Evolutionary conservation across 2,329 filamentous ascomycete species (phyloP), one percentile per base, ranked within the genome.

Genomic region (Nakataea oryzae): DNA sequence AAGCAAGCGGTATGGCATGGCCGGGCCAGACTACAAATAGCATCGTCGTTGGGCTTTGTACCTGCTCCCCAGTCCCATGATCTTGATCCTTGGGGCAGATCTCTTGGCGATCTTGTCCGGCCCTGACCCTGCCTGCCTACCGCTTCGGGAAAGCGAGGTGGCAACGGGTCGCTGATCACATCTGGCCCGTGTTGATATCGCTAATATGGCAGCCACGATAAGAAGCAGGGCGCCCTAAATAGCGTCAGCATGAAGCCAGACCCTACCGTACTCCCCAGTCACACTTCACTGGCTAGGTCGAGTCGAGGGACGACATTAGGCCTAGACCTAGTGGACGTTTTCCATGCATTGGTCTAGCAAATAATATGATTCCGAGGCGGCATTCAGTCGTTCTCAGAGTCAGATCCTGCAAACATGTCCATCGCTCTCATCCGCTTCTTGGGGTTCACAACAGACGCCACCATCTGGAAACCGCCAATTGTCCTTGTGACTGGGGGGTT

Each of bases 391-490:
- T 66, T 70, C n/a, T 77, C 75, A 32, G 73, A 76, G 54, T 74
- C 89, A 5, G 87, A 89, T 72, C 89, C 88, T 13, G 88, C 90
- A 82, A 95, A 96, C 90, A 95, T 93, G 70, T 95, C 90, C 67
- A 89, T 89, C 5, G 90, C 90, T 67, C 86, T 86, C 73, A 90
- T 88, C 65, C 88, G 82, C 83, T 88, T 67, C 83, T 78, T 66
- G 78, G 70, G 63, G 70, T 64, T 69, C 69, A 64, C 59, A 9
- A 69, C 67, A 32, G 64, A 65, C 27, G 58, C 64, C 14, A 62
- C 66, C 63, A 69, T 68, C 66, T 66, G 69, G 65, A 67, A 70
- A 34, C 67, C 68, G 27, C 65, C 70, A 41, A 66, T 66, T 24
- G 64, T 54, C 29, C 32, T 60, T 29, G 11, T 55, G 26, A 60